Evolutionary conservation across 257 asterid genomes (phyloP).

Genomic region (Jacaranda mimosifolia): DNA sequence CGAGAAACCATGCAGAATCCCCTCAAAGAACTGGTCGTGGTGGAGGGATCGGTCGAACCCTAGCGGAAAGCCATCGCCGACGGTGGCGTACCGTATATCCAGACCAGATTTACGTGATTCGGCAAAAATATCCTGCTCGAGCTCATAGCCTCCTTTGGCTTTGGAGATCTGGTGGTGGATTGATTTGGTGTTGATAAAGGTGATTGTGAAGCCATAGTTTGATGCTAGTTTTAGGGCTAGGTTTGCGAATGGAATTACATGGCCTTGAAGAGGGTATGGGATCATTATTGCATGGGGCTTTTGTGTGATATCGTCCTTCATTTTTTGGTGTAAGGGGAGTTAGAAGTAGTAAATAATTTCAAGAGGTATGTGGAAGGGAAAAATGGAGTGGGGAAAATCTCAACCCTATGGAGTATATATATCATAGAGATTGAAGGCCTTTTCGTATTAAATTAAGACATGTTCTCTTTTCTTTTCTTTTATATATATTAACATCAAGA

Average conservation of each 20-base stretch:
- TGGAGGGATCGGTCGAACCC: slow-evolving; percentile 47
- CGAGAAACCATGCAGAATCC: slow-evolving; percentile 37
- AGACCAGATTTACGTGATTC: slow-evolving; percentile 44
- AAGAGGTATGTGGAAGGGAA: neutral
- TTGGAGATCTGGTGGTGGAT: slow-evolving; percentile 44
- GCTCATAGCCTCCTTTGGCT: slow-evolving; percentile 16
- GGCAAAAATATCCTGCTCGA: slow-evolving; percentile 31
- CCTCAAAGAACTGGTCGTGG: slow-evolving; percentile 44
- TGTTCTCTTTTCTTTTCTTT: too few species aligned
- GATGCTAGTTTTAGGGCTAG: slow-evolving; percentile 55
- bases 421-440: neutral
- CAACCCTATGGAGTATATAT: neutral
- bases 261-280: slow-evolving; percentile 57
- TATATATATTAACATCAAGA: too few species aligned
- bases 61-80: slow-evolving; percentile 49
- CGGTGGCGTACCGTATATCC: slow-evolving; percentile 44
- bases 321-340: neutral
- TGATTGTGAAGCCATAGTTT: slow-evolving; percentile 45
- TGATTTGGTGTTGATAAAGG: slow-evolving; percentile 49
- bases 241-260: slow-evolving; percentile 47
- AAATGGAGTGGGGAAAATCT: neutral
- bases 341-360: neutral
- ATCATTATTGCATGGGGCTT: slow-evolving; percentile 48
- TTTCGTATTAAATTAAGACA: neutral
- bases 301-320: slow-evolving; percentile 23